Evolutionary conservation across 2,329 filamentous ascomycete species (phyloP), one percentile per base, ranked within the genome.

Genomic region (Pseudopyrenochaeta lycopersici): DNA sequence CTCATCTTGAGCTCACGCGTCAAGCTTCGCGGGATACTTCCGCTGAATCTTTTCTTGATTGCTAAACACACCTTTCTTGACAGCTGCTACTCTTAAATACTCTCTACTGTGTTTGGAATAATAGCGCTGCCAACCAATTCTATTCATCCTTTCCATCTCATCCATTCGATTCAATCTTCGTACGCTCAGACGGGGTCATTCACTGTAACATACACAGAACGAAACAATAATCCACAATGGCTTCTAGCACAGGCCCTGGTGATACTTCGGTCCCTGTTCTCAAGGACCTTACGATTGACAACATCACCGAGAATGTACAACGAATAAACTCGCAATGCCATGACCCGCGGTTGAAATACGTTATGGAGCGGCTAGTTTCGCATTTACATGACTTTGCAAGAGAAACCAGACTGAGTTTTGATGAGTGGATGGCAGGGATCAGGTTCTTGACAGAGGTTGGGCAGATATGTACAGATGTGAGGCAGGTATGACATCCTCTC

Each of bases 331-430:
- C 88, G 9, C 85, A 88, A 78, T 85, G 85, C 65, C 71, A 80
- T 9, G 82, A 92, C 66, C 78, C 82, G 18, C 84, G 91, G 17
- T 78, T 91, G 56, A 88, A 85, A 58, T 93, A 90, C 72, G 74
- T 95, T 40, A 84, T 94, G 71, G 85, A 90, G 64, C 82, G 89
- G 15, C 82, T 93, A 12, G 89, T 93, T 42, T 85, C 85, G 11
- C 90, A 95, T 75, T 79, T 94, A 1, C 91, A 95, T 76, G 90
- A 93, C 77, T 94, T 92, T 71, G 89, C 90, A 4, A 84, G 90
- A 49, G 91, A 94, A 75, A 93, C 90, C 1, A 81, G 90, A 27
- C 81, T 94, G 30, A 90, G 86, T 71, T 90, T 88, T 3, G 81
- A 86, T 2, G 91, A 95, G 79, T 94, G 90, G 91, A 90, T 90